phyloP scores from a whole-genome alignment of 2,329 filamentous ascomycete genomes.

The Fusarium nisikadoi region DNA sequence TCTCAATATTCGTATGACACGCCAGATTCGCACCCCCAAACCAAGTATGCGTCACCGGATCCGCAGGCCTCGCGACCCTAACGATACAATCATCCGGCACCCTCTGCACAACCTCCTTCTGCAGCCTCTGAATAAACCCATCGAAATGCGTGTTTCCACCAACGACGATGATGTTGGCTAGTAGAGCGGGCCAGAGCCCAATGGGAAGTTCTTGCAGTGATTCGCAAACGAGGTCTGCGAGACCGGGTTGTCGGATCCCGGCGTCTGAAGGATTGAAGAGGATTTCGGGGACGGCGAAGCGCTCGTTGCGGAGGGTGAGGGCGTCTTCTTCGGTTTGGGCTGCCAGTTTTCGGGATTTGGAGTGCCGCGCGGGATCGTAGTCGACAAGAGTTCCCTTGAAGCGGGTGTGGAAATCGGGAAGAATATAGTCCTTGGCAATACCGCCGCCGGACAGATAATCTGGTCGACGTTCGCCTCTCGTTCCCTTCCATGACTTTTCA shows the following conservation, averaged over 20 bases:
- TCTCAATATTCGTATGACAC: conserved; percentile 72
- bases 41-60: conserved; percentile 87
- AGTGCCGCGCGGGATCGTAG: conserved; percentile 75
- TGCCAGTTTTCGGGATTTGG: conserved; percentile 60
- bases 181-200: conserved; percentile 83
- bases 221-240: conserved; percentile 85
- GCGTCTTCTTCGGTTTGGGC: conserved; percentile 73
- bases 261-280: conserved; percentile 89
- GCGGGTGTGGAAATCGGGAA: conserved; percentile 78
- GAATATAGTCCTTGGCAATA: conserved; percentile 88
- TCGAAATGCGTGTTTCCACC: conserved; percentile 85
- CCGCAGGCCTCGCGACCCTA: conserved; percentile 73
- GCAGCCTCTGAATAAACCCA: conserved; percentile 83
- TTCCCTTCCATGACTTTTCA: conserved; percentile 85
- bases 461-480: conserved; percentile 66
- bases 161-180: conserved; percentile 89
- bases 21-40: conserved; percentile 83
- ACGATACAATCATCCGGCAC: conserved; percentile 83
- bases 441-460: conserved; percentile 62
- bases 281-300: conserved; percentile 89
- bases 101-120: conserved; percentile 76
- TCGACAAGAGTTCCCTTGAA: conserved; percentile 77
- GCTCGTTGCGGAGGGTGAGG: conserved; percentile 88
- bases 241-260: conserved; percentile 82
- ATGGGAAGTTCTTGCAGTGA: conserved; percentile 78